A percentile compares a stretch with the other conserved stretches of the same genome.
Evolutionary conservation across 2,329 filamentous ascomycete species (phyloP).

Genomic region (Curvularia eragrostidis): DNA sequence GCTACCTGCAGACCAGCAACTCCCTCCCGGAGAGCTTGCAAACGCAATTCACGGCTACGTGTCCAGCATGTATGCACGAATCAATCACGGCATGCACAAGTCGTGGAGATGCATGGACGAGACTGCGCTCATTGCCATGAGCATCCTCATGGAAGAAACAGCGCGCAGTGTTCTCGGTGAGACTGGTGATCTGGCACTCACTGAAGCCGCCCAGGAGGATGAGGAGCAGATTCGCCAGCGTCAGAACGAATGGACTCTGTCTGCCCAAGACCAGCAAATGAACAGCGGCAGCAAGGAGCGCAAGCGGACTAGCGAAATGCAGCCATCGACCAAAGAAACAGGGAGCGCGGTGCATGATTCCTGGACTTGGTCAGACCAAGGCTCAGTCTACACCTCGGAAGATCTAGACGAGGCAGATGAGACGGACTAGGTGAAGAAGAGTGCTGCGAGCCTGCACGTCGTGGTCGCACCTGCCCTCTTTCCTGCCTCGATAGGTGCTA

Average conservation of each 20-base stretch:
- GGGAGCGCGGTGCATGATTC: not conserved
- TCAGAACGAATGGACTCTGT: not conserved
- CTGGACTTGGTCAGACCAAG: not conserved
- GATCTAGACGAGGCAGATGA: not conserved
- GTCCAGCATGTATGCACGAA: constrained; percentile 67
- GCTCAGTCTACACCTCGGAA: not conserved
- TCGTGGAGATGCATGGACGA: constrained; percentile 73
- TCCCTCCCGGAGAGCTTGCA: constrained; percentile 74
- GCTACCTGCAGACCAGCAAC: constrained; percentile 57
- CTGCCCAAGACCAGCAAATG: not conserved
- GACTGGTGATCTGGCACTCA: constrained; percentile 74
- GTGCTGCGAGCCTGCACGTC: not conserved
- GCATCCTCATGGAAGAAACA: constrained; percentile 76
- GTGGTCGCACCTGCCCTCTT: not conserved
- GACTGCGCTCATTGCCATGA: constrained; percentile 76
- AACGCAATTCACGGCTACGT: constrained; percentile 72
- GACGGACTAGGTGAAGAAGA: not conserved
- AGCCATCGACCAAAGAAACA: not conserved
- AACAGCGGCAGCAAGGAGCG: not conserved
- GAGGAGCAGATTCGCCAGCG: constrained; percentile 9
- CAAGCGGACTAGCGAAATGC: not conserved
- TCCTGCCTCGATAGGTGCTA: not conserved
- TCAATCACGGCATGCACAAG: constrained; percentile 25
- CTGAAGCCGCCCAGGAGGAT: constrained; percentile 58
- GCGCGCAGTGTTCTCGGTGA: constrained; percentile 66